Evolutionary conservation across 2,329 filamentous ascomycete species (phyloP), one percentile per base, ranked within the genome.

Genomic region (Phialemoniopsis sp.): DNA sequence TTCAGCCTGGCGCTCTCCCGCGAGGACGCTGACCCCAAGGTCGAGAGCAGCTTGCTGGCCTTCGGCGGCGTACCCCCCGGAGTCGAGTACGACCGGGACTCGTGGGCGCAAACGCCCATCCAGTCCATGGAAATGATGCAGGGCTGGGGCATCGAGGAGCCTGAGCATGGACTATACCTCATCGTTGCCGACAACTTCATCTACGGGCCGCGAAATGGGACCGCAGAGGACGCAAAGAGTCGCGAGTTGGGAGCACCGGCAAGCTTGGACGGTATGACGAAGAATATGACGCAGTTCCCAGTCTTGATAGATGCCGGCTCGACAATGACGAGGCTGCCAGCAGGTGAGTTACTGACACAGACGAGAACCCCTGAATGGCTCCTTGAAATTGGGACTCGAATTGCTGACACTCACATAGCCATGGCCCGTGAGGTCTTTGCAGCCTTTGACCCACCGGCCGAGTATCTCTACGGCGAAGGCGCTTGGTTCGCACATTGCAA

Each of bases 1-100:
- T 77, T 75, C 58, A 68, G 63, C 46, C 53, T 76, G n/a, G 68
- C 67, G 1, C 55, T 77, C 15, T 55, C 61, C 8, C 55, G 66
- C 12, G 13, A 39, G 38, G 2, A 32, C 36, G 19, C 34, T n/a
- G 29, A n/a, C 15, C 21, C 33, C 28, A 30, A 13, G 17, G 39
- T 41, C 2, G 46, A 55, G 32, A 64, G 64, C 8, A 70, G 72
- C 2, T 67, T 68, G 29, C 53, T 77, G 4, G 65, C 69, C 0
- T 54, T 77, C 1, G 72, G 73, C 4, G 71, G 70, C 9, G 55
- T 76, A 5, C 70, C 72, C 3, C 62, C 68, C 3, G n/a, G 9
- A 8, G 60, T 74, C 8, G 39, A 49, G 3, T 52, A 49, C 8
- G 50, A 56, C 10, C 45, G 50, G 10, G n/a, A 28, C 3, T 50